phyloP scores from a whole-genome alignment of 768 basidiomycete species.

The Cytidiella melzeri region DNA sequence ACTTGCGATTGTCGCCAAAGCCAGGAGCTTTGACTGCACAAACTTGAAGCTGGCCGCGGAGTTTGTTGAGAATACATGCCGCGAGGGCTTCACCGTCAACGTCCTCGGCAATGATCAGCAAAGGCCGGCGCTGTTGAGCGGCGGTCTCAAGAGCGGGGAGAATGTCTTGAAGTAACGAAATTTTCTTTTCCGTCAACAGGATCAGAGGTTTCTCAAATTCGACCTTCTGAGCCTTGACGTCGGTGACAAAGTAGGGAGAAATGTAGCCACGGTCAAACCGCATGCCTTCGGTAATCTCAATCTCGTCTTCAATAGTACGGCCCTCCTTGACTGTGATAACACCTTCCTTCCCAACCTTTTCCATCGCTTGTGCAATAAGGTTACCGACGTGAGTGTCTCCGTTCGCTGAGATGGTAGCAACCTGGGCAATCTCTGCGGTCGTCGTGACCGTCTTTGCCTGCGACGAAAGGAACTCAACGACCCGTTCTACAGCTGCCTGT shows the following conservation, averaged over 20 bases:
- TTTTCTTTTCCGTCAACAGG: constrained; percentile 97
- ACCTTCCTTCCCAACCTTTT: constrained; percentile 99
- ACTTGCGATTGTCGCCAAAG: constrained; percentile 99
- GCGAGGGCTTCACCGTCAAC: constrained; percentile 97
- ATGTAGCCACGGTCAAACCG: constrained; percentile 98
- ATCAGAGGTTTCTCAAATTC: constrained; percentile 97
- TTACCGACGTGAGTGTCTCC: constrained; percentile 86
- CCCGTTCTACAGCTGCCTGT: constrained; percentile 91
- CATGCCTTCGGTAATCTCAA: constrained; percentile 99
- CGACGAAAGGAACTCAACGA: constrained; percentile 82
- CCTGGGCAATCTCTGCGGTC: constrained; percentile 95
- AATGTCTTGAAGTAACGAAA: constrained; percentile 90
- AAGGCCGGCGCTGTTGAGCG: constrained; percentile 77
- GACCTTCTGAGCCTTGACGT: constrained; percentile 93
- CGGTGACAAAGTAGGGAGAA: constrained; percentile 97
- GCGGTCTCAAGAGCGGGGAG: constrained; percentile 85
- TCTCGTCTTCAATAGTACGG: constrained; percentile 95
- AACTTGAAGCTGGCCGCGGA: constrained; percentile 94
- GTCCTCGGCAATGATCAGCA: constrained; percentile 97
- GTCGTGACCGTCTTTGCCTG: constrained; percentile 95
- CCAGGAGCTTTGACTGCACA: constrained; percentile 95
- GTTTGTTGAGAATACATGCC: constrained; percentile 98
- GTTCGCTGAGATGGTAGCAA: constrained; percentile 89
- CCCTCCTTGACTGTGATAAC: constrained; percentile 99
- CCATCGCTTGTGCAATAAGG: constrained; percentile 98